Conservation (phyloP, 352 stramenopile species). For the Globisporangium middletonii region DNA sequence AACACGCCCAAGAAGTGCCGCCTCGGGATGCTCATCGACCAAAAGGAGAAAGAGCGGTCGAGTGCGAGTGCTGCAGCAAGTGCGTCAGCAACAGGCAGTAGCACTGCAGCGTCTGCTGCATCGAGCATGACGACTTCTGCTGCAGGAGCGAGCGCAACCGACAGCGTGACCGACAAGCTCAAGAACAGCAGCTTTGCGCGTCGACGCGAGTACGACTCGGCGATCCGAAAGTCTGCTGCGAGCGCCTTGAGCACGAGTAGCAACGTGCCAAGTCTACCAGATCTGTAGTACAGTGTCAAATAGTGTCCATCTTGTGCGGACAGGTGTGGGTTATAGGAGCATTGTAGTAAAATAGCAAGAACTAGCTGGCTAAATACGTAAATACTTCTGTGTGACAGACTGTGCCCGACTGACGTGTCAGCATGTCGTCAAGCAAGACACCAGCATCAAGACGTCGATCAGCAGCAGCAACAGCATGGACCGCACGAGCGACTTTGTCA, state of each 20-base stretch:
- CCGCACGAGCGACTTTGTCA: constrained; percentile 79
- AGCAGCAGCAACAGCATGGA: constrained; percentile 27
- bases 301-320: background rate
- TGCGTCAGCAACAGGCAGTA: background rate
- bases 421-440: background rate
- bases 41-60: constrained; percentile 38
- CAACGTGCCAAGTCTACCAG: background rate
- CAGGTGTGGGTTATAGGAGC: background rate
- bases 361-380: background rate
- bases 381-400: background rate
- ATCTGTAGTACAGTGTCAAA: background rate
- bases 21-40: constrained; percentile 44
- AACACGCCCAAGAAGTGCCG: constrained; percentile 58
- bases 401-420: background rate
- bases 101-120: constrained; percentile 6
- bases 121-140: background rate
- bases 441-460: background rate
- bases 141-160: background rate
- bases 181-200: constrained; percentile 70
- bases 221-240: constrained; percentile 30
- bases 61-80: background rate
- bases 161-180: constrained; percentile 31
- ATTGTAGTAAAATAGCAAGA: background rate
- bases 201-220: constrained; percentile 63
- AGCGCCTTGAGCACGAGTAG: background rate